Base-by-base conservation (phyloP, 495 filamentous ascomycete species). In the Aspergillus kassunensis region DNA sequence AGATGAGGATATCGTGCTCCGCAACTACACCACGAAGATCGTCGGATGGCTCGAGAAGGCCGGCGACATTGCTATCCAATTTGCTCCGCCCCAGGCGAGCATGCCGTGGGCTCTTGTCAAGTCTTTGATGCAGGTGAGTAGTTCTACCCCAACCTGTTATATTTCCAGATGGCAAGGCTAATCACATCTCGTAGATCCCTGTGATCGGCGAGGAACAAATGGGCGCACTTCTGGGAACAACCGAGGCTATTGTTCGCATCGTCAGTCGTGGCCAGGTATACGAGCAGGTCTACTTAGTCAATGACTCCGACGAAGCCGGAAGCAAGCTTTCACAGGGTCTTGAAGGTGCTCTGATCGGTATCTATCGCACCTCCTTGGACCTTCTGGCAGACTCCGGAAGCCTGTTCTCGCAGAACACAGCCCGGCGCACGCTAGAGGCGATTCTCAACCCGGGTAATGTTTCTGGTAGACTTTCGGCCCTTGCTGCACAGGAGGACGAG, bases 241-340 rank as follows among this genome's bases (percentile, higher is more conserved):
- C 57, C n/a, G 57, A 60, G 24, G 44, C 39, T 12, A 42, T 60
- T 12, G 53, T 60, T 23, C 43, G 57, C 27, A 44, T 56, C 27
- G 56, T 35, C 19, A 56, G 57, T 47, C 57, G 57, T 15, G 57
- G 57, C 21, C 57, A 60, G 30, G 56, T 54, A 1, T 59, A 55
- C 44, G 56, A 55, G 30, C 6, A 41, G 1, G 47, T 58, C 39
- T 54, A 58, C 16, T 25, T 52, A 12, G 10, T 23, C 3, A 25
- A 11, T 4, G 12, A 25, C 1, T 11, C 40, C 5, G 40, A 19
- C 10, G 20, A n/a, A n/a, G n/a, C n/a, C n/a, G n/a, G n/a, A n/a
- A n/a, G 3, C 21, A 2, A 25, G 40, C 9, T 43, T 20, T n/a
- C 40, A 43, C 8, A 43, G 21, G 10, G 53, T 11, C 53, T 60